Base-by-base conservation (phyloP, 2,329 filamentous ascomycete species). In the Penicillium rolfsii region DNA sequence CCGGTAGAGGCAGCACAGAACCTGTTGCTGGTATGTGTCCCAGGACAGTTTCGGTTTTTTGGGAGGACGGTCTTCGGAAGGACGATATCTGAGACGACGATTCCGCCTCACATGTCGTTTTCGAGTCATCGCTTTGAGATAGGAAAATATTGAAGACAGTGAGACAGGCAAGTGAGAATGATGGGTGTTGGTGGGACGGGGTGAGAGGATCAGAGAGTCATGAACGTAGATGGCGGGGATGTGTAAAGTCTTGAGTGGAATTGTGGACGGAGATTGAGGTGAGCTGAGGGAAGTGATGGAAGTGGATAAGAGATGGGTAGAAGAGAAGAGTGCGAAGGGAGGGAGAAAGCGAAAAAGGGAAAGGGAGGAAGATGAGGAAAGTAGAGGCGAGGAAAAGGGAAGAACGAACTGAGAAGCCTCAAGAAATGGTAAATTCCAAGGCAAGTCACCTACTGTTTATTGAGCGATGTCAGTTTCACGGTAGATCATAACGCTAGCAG, bases 1-100 rank as follows among this genome's bases (percentile, higher is more conserved):
- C 4, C 67, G 57, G 11, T 58, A 67, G 0, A 73, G 38, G 9
- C 68, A 73, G 16, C 73, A 75, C 0, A 73, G 58, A 0, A 72
- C 53, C 6, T 69, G 30, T 0, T 66, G 62, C 11, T 67, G 57
- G 9, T 66, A 50, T 3, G 46, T 46, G 1, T 55, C 59, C 71
- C 71, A 74, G 11, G 46, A 43, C n/a, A 66, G 50, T 5, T 56
- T 62, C 0, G 48, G 59, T 5, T 14, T 36, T n/a, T 9, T 50
- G 1, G 7, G 19, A 1, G 16, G 19, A 16, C 1, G 4, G 3
- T 2, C 19, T 16, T 22, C 19, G 19, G 19, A 22, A 22, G 19
- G 19, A 22, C 19, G 19, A 1, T 22, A 1, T n/a, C 11, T 50
- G 1, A 5, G 19, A 1, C 8, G 19, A 16, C 1, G 7, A 2